phyloP scores from a whole-genome alignment of 2,329 filamentous ascomycete species.

The Diplodia intermedia region DNA sequence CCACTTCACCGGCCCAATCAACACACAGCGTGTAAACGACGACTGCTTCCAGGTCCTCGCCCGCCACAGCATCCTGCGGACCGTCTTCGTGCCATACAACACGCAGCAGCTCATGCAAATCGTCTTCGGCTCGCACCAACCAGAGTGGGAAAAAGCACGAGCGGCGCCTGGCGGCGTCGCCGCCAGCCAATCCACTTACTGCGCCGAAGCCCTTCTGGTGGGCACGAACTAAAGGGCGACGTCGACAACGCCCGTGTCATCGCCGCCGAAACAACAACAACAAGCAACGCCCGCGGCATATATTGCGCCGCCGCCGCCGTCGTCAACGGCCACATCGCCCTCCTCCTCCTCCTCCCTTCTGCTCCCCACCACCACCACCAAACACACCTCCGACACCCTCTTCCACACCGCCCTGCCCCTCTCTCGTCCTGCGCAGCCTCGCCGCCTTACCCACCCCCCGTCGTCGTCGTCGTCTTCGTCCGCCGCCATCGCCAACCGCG shows the following conservation, averaged over 20 bases:
- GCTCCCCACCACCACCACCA: constrained; percentile 38
- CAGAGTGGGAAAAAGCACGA: constrained; percentile 59
- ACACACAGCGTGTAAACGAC: constrained; percentile 57
- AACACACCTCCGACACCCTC: constrained; percentile 58
- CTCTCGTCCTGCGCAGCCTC: constrained; percentile 65
- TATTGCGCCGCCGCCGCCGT: constrained; percentile 54
- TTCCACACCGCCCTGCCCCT: constrained; percentile 72
- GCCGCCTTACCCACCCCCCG: constrained; percentile 40
- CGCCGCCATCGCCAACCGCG: constrained; percentile 69
- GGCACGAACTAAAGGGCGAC: not conserved
- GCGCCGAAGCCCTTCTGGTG: constrained; percentile 62
- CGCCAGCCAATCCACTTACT: constrained; percentile 70
- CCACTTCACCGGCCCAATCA: constrained; percentile 62
- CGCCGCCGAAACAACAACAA: constrained; percentile 40
- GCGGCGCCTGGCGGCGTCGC: constrained; percentile 39
- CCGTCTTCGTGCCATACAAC: constrained; percentile 65
- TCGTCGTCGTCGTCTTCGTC: constrained; percentile 63
- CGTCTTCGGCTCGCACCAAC: constrained; percentile 62
- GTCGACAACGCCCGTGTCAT: no score
- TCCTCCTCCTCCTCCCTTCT: constrained; percentile 35
- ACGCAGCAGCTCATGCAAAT: constrained; percentile 57
- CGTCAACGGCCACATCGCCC: not conserved
- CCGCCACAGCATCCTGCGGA: constrained; percentile 69
- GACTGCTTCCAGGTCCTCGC: constrained; percentile 64
- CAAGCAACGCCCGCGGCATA: no score